Conservation (phyloP, 73 alveolate genomes). For the Paramecium sonneborni region DNA sequence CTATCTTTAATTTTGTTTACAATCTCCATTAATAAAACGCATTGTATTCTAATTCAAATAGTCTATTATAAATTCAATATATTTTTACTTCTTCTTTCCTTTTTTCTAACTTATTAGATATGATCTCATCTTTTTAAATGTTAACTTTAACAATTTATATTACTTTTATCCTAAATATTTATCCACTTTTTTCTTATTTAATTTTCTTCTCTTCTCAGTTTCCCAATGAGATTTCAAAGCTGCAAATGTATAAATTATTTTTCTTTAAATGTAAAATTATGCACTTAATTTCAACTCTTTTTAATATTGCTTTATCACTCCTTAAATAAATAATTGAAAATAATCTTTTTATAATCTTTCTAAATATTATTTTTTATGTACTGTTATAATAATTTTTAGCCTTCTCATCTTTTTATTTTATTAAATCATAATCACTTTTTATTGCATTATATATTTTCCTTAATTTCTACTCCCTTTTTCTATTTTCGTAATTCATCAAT, state of each 20-base stretch:
- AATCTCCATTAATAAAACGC: background rate
- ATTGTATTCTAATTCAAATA: background rate
- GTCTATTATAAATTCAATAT: background rate
- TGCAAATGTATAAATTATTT: background rate
- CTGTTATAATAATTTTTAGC: background rate
- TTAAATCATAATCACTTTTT: background rate
- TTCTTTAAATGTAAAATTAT: background rate
- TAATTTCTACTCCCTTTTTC: background rate
- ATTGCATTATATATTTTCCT: background rate
- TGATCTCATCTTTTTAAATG: background rate
- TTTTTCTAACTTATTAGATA: background rate
- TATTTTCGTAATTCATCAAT: background rate
- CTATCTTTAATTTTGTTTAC: background rate
- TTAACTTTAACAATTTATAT: background rate
- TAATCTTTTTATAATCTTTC: constrained; percentile 30
- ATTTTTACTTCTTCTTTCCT: background rate
- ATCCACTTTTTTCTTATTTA: background rate
- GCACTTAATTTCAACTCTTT: background rate
- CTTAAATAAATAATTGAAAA: background rate
- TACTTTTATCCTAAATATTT: background rate
- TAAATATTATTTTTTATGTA: background rate
- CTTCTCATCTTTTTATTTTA: background rate
- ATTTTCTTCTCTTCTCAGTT: no score
- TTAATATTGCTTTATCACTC: background rate
- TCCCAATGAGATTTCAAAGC: background rate